Evolutionary conservation across 73 alveolate genomes (phyloP).

Genomic region (Vitrella brassicaformis): DNA sequence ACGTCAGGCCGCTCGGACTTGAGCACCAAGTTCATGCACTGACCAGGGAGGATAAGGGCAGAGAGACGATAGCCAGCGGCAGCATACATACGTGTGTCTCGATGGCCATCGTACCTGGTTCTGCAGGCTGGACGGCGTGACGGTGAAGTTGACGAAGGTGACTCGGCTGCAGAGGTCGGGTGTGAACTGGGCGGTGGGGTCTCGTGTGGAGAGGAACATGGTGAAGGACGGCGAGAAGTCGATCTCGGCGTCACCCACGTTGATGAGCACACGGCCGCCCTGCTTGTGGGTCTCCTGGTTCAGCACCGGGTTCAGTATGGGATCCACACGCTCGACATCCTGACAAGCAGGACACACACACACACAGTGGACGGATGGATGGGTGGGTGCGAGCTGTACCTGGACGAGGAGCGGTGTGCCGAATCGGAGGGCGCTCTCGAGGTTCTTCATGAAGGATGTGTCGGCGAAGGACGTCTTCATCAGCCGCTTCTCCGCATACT

Average conservation of each 20-base stretch:
- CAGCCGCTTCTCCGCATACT: conserved; percentile 69
- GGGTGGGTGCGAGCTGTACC: too few relatives aligned
- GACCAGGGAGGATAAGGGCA: neutral
- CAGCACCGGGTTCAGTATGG: conserved; percentile 89
- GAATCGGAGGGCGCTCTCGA: conserved; percentile 94
- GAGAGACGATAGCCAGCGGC: neutral
- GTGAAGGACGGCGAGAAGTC: conserved; percentile 91
- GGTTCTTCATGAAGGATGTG: conserved; percentile 82
- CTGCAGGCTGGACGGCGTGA: conserved; percentile 87
- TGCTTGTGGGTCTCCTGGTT: conserved; percentile 94
- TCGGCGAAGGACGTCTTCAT: conserved; percentile 87
- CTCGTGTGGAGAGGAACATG: conserved; percentile 93
- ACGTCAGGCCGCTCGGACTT: conserved; percentile 97
- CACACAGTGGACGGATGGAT: too few relatives aligned
- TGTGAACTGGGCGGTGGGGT: conserved; percentile 80
- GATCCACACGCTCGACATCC: conserved; percentile 97
- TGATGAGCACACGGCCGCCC: conserved; percentile 77
- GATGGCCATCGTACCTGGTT: too few relatives aligned
- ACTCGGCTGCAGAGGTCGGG: conserved; percentile 97
- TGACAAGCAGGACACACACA: too few relatives aligned
- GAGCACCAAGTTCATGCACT: conserved; percentile 84
- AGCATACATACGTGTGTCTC: too few relatives aligned
- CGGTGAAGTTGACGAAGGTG: conserved; percentile 97
- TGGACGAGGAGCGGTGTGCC: conserved; percentile 95
- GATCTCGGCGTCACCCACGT: conserved; percentile 97